A percentile compares a stretch with the other conserved stretches of the same genome.
phyloP scores from a whole-genome alignment of 139 green algal species.

The Chlamydomonas schloesseri region DNA sequence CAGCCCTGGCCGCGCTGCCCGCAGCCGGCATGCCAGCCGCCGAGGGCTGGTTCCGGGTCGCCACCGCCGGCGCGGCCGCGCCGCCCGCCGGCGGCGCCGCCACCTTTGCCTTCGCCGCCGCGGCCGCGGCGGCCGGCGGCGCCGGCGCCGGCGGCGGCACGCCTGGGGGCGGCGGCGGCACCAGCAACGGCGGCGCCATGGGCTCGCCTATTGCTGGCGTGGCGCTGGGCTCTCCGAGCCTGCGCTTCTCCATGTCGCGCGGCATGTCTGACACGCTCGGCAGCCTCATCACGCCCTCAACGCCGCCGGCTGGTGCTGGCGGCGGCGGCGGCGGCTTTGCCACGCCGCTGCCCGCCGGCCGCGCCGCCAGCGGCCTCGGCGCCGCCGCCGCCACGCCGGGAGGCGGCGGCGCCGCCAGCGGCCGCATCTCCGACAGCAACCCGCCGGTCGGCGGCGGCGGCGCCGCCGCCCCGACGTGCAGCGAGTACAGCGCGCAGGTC shows the following conservation, averaged over 20 bases:
- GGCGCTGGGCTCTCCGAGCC: background rate
- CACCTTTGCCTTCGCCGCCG: background rate
- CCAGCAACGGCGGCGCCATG: background rate
- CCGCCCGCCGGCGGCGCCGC: background rate
- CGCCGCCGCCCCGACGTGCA: background rate
- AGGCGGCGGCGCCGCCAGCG: background rate
- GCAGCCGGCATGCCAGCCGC: conserved; percentile 21
- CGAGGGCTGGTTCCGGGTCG: conserved; percentile 59
- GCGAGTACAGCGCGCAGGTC: conserved; percentile 52
- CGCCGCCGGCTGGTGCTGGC: no score
- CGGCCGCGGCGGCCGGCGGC: background rate
- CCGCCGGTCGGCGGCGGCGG: background rate
- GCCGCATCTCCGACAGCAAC: background rate
- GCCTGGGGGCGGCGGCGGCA: background rate
- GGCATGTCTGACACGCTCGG: no score
- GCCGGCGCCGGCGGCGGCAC: background rate
- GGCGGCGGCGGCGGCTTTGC: background rate
- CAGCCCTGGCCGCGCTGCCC: background rate
- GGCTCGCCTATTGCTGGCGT: background rate
- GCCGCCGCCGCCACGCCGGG: background rate
- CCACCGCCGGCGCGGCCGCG: conserved; percentile 5
- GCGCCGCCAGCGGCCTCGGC: background rate
- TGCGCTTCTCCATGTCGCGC: no score
- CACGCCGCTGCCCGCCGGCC: background rate
- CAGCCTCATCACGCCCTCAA: background rate